phyloP scores from a whole-genome alignment of 192 early-diverging fungal species.

The Backusella sp. region DNA sequence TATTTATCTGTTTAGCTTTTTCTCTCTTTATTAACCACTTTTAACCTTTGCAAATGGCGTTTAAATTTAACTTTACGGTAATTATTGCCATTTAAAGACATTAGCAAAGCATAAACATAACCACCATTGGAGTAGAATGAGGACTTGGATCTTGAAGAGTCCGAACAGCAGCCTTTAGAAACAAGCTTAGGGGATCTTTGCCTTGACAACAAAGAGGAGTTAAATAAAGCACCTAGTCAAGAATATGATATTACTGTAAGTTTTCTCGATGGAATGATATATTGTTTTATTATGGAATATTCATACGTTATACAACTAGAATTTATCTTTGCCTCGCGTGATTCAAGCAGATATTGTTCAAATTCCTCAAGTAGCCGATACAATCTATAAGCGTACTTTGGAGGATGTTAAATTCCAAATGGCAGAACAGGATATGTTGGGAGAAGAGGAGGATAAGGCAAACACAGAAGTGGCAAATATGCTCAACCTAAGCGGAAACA shows the following conservation, averaged over 20 bases:
- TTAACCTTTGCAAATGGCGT: constrained; percentile 18
- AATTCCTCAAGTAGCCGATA: constrained; percentile 18
- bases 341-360: constrained; percentile 30
- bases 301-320: neutral
- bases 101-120: neutral
- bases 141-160: constrained; percentile 33
- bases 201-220: constrained; percentile 7
- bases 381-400: constrained; percentile 68
- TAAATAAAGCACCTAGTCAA: constrained; percentile 16
- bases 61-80: constrained; percentile 38
- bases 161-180: constrained; percentile 27
- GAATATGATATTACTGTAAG: constrained; percentile 32
- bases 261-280: neutral
- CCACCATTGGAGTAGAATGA: constrained; percentile 11
- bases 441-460: constrained; percentile 31
- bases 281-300: neutral
- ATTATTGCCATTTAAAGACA: neutral
- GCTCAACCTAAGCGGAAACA: constrained; percentile 48
- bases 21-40: neutral
- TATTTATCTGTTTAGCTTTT: neutral
- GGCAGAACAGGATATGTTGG: constrained; percentile 69
- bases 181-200: constrained; percentile 18
- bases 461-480: constrained; percentile 25
- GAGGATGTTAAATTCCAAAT: constrained; percentile 85
- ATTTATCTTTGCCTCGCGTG: constrained; percentile 19